Conservation (phyloP, 2,329 filamentous ascomycete genomes). For the Claviceps africana region DNA sequence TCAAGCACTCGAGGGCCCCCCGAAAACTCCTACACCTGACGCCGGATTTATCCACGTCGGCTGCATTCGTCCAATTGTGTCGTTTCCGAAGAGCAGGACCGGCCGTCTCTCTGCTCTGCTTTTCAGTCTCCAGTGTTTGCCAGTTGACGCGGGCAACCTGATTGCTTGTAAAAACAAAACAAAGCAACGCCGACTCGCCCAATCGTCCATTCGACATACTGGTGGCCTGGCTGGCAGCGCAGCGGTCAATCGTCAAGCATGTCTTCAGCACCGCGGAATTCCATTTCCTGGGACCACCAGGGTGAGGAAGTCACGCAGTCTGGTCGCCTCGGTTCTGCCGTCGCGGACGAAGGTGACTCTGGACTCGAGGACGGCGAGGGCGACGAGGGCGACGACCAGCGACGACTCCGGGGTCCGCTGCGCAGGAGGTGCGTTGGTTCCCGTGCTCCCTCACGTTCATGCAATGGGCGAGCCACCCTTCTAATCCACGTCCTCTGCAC, state of each 20-base stretch:
- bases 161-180: neutral
- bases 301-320: conserved; percentile 27
- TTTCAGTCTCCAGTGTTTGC: no score
- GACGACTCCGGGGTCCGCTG: conserved; percentile 11
- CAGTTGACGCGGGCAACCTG: no score
- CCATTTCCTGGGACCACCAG: conserved; percentile 33
- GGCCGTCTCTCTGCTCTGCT: no score
- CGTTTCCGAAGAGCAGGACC: no score
- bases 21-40: neutral
- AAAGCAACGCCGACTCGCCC: neutral
- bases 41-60: neutral
- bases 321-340: conserved; percentile 28
- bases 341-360: conserved; percentile 30
- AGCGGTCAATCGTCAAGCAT: neutral
- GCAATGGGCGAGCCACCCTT: neutral
- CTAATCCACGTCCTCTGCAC: neutral
- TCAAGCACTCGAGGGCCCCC: neutral
- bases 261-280: conserved; percentile 18
- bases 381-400: conserved; percentile 14
- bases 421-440: conserved; percentile 17
- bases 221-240: neutral
- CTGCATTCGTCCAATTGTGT: no score
- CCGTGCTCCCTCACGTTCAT: neutral
- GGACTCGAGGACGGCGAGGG: conserved; percentile 27
- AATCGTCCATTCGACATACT: neutral